Base-by-base conservation (phyloP, 345 rosid genomes). In the Camelina sativa region DNA sequence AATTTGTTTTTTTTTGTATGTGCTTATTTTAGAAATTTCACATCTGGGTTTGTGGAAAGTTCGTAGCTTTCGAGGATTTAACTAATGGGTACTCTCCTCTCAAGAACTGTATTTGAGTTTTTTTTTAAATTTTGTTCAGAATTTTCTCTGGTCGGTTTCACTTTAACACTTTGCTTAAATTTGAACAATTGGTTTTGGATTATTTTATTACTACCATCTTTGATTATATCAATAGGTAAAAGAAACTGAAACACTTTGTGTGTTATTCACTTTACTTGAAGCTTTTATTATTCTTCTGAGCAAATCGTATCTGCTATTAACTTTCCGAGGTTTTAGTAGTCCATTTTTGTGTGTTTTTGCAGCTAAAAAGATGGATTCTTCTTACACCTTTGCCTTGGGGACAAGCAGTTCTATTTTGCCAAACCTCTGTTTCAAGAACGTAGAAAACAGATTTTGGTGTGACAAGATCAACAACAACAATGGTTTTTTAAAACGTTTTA, bases 291-390 rank as follows among this genome's bases (percentile, higher is more conserved):
- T 76, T 69, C 80, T 69, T 44, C 64, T 62, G 6, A 66, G 7
- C 78, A 44, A 5, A 11, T 43, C 25, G 48, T 77, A 68, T 48
- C 79, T 68, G 37, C 23, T 60, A n/a, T 76, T 65, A 19, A 55
- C 74, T 77, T 77, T 80, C 52, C 23, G 15, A 46, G 72, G 71
- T 74, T 68, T 69, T 59, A 69, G 35, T 65, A 62, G 48, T 71
- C 17, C 10, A 22, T 11, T 2, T 2, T 17, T 71, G 28, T 37
- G 35, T 58, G 8, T 48, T 8, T 28, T 64, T 70, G 69, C 69
- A 55, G 82, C 22, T 57, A n/a, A 65, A 71, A 71, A 48, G 56
- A 93, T 93, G 98, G 92, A 87, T 82, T 91, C 89, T 57, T 71
- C 80, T 61, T 80, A 84, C 80, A 80, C 78, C 76, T 84, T 82